Conservation (phyloP, 306 rosid genomes). For the Purshia tridentata region DNA sequence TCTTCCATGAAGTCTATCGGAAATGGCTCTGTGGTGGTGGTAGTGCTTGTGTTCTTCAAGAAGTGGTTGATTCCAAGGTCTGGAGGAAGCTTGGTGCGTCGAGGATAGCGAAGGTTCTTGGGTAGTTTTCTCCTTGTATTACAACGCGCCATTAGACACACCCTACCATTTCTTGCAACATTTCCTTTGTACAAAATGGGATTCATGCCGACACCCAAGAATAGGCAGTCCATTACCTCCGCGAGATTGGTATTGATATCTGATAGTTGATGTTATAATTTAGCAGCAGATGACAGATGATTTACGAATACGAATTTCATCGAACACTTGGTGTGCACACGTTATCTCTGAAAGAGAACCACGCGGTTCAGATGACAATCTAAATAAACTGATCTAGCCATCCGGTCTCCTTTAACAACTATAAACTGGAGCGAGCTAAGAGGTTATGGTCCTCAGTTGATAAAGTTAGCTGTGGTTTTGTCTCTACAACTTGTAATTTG, state of each 20-base stretch:
- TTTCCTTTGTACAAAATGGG: constrained; percentile 24
- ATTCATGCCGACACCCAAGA: constrained; percentile 9
- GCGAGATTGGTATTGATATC: neutral
- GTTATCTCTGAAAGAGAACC: too few relatives aligned
- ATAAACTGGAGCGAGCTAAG: too few relatives aligned
- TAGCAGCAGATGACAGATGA: neutral
- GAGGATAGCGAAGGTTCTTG: constrained; percentile 53
- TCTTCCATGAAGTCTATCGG: constrained; percentile 27
- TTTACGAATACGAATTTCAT: constrained; percentile 25
- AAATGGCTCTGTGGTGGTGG: constrained; percentile 22
- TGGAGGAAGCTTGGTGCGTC: constrained; percentile 63
- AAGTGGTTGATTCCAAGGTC: constrained; percentile 68
- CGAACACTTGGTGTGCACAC: constrained; percentile 30
- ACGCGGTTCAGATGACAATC: too few relatives aligned
- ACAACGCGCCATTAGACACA: constrained; percentile 36
- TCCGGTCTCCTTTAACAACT: too few relatives aligned
- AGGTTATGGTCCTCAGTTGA: too few relatives aligned
- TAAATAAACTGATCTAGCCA: too few relatives aligned
- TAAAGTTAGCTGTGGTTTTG: too few relatives aligned
- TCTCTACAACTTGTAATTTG: too few relatives aligned
- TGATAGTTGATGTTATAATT: neutral
- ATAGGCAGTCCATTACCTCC: constrained; percentile 39
- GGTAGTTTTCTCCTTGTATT: constrained; percentile 42
- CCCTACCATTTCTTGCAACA: constrained; percentile 19
- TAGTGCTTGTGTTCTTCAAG: constrained; percentile 44